Conservation (phyloP, 2,329 filamentous ascomycete species). For the Fusarium pilosicola region DNA sequence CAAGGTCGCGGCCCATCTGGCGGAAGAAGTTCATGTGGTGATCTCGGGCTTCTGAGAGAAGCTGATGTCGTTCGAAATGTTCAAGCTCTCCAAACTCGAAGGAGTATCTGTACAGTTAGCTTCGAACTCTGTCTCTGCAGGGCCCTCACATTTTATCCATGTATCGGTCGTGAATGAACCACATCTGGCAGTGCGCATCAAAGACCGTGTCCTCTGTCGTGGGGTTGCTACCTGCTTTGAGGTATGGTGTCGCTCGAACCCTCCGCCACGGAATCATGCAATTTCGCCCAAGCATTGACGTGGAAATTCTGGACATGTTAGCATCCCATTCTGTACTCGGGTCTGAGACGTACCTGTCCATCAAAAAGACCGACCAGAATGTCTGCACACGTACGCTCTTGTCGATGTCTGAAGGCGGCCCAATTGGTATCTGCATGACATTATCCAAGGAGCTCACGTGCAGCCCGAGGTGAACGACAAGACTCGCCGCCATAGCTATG, state of each 20-base stretch:
- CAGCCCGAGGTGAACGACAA: background rate
- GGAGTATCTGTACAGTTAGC: background rate
- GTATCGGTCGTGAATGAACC: background rate
- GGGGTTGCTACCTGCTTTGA: background rate
- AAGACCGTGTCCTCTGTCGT: background rate
- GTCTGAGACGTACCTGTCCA: background rate
- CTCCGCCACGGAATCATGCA: background rate
- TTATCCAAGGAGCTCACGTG: background rate
- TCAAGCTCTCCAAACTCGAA: background rate
- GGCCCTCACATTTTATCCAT: background rate
- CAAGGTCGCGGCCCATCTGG: background rate
- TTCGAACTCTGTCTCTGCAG: fast-evolving
- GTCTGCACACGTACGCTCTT: background rate
- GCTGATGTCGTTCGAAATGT: background rate
- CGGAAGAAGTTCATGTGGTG: background rate
- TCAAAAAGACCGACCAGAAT: background rate
- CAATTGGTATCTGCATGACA: background rate
- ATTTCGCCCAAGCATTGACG: background rate
- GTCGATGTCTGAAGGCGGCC: background rate
- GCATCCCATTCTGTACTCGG: fast-evolving
- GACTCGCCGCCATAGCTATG: background rate
- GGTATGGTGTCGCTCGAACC: background rate
- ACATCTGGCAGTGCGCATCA: background rate
- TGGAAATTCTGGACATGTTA: background rate
- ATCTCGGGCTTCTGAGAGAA: background rate